Base-by-base conservation (phyloP, 2,329 filamentous ascomycete species). In the Phaeosphaeria sp. region DNA sequence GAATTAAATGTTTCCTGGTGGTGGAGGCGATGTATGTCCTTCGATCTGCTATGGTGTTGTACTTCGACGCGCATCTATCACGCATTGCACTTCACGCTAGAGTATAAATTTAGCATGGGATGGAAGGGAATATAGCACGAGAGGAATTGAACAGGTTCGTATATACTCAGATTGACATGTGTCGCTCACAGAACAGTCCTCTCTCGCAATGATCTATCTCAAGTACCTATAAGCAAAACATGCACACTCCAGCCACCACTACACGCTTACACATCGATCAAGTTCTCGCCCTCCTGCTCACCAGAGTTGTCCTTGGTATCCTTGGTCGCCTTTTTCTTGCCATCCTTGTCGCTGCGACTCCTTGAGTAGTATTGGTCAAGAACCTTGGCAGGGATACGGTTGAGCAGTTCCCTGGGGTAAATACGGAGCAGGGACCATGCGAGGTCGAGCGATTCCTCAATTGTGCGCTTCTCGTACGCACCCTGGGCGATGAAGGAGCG, bases 341-440 rank as follows among this genome's bases (percentile, higher is more conserved):
- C 76, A 50, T 72, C 71, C 55, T 71, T 68, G 63, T 61, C 64
- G 59, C 72, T 71, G 21, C 78, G 71, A 66, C 72, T 76, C 63
- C 82, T 73, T 68, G 79, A 76, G 69, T 84, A 84, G 73, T 79
- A 84, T 72, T 83, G 72, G 57, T 84, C 81, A 46, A 84, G 75
- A 4, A 84, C 73, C 78, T 84, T 84, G 74, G 82, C 82, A 48
- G 82, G 82, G 56, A 83, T 83, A 65, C 96, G 92, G 84, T 99
- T 99, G 71, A 99, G 90, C 69, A 97, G 83, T 73, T 99, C 95
- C 87, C 96, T 97, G 79, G 94, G 94, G 85, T 94, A 99, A 79
- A 99, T 97, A 67, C 95, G 89, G 67, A 99, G 88, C 78, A 99
- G 82, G 75, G 92, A 94, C 95, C 95, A 99, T 43, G 95, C 96